Percentiles rank a stretch among this genome's conserved stretches.
These are phyloP conservation scores for Pistacia integerrima DNA, from an alignment of 345 rosid genomes.

Conservation along the genomic window DNA sequence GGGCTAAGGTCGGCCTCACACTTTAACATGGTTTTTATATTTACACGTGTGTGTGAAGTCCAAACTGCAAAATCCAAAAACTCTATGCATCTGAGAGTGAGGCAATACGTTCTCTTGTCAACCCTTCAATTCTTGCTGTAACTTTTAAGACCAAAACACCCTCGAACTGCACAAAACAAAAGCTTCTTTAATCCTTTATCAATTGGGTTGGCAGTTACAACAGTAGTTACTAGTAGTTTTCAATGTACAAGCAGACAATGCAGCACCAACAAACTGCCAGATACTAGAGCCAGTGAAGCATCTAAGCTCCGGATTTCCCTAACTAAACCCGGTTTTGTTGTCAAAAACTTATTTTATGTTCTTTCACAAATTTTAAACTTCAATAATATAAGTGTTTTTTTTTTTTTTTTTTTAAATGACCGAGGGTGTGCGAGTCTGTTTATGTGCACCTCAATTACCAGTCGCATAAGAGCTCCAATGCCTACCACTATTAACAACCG, in stretches of 20 bases:
- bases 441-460: too few species aligned
- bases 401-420: too few species aligned
- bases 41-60: neutral
- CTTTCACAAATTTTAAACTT: too few species aligned
- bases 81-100: neutral
- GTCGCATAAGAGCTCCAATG: too few species aligned
- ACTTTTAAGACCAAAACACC: neutral
- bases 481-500: too few species aligned
- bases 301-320: neutral
- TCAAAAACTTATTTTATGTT: too few species aligned
- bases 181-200: neutral
- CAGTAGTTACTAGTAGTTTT: constrained; percentile 13
- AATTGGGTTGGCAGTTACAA: neutral
- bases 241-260: constrained; percentile 10
- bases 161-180: neutral
- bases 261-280: constrained; percentile 17
- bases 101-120: neutral
- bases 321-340: neutral
- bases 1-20: too few species aligned
- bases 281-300: neutral
- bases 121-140: neutral
- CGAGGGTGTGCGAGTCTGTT: too few species aligned
- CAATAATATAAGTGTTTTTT: too few species aligned
- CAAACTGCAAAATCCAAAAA: neutral
- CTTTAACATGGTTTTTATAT: neutral